phyloP scores from a whole-genome alignment of 495 filamentous ascomycete species.

The Neurospora africana region DNA sequence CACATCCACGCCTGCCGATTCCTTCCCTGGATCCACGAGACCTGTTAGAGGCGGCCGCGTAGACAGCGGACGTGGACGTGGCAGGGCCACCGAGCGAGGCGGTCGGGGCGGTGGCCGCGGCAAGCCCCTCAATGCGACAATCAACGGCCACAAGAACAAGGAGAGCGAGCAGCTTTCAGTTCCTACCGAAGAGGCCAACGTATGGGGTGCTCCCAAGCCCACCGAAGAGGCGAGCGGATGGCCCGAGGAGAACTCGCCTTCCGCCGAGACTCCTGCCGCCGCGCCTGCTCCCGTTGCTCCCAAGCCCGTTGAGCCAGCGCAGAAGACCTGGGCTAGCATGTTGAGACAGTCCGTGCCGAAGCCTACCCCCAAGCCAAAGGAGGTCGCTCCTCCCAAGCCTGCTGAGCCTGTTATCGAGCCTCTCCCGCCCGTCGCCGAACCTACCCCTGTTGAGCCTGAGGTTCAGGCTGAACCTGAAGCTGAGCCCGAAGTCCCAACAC shows the following conservation, averaged over 20 bases:
- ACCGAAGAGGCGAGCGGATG: constrained; percentile 21
- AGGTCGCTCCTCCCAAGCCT: constrained; percentile 28
- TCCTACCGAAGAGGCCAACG: constrained; percentile 36
- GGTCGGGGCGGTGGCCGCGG: constrained; percentile 55
- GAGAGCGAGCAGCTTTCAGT: constrained; percentile 38
- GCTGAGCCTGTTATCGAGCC: constrained; percentile 29
- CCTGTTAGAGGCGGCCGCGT: constrained; percentile 52
- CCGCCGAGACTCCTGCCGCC: constrained; percentile 5
- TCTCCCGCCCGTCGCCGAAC: constrained; percentile 22
- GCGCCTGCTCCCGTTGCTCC: constrained; percentile 12
- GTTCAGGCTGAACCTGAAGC: constrained; percentile 19
- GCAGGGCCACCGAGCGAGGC: constrained; percentile 59
- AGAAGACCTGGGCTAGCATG: constrained; percentile 50
- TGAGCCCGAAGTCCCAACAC: constrained; percentile 18
- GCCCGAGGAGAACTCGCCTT: constrained; percentile 9
- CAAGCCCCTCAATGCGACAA: constrained; percentile 39
- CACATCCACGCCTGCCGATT: constrained; percentile 41
- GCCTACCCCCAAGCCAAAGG: constrained; percentile 34
- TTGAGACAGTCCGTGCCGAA: constrained; percentile 36
- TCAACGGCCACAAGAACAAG: constrained; percentile 38
- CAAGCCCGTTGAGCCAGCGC: constrained; percentile 24
- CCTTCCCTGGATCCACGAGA: constrained; percentile 28
- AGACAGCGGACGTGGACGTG: constrained; percentile 58
- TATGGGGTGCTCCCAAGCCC: constrained; percentile 27
- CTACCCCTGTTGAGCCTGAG: constrained; percentile 21